Conservation (phyloP, 176 grass and related monocot species). For the Musa acuminata region DNA sequence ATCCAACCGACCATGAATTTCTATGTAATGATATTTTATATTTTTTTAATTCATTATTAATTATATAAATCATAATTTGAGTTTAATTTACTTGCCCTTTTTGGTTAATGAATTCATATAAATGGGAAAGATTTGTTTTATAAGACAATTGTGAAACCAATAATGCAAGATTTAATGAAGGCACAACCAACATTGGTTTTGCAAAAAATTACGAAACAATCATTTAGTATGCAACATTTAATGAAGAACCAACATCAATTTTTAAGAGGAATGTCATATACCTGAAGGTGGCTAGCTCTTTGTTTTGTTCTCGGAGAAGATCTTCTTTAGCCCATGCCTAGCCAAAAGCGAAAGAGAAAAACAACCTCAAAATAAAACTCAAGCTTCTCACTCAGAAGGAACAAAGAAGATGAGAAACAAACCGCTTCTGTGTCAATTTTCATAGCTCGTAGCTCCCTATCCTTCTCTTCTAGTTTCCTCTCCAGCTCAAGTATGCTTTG, state of each 20-base stretch:
- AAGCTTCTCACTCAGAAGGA: background rate
- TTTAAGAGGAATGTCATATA: slow-evolving; percentile 18
- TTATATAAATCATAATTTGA: too few species aligned
- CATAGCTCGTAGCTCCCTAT: slow-evolving; percentile 65
- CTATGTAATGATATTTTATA: too few species aligned
- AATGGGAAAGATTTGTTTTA: too few species aligned
- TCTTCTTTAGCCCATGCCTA: slow-evolving; percentile 98
- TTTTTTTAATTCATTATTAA: too few species aligned
- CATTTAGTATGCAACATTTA: background rate
- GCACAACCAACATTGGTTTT: background rate
- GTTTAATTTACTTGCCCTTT: too few species aligned
- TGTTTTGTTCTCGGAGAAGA: slow-evolving; percentile 93
- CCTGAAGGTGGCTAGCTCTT: slow-evolving; percentile 78
- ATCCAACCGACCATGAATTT: too few species aligned
- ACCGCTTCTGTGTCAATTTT: slow-evolving; percentile 93
- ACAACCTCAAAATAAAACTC: slow-evolving; percentile 8
- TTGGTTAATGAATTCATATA: too few species aligned
- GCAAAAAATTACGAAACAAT: background rate
- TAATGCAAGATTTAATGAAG: too few species aligned
- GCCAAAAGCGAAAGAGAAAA: slow-evolving; percentile 15
- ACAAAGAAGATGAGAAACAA: slow-evolving; percentile 20
- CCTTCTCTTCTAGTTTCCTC: slow-evolving; percentile 72
- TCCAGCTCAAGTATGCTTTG: slow-evolving; percentile 81
- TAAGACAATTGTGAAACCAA: too few species aligned
- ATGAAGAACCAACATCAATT: slow-evolving; percentile 4